Evolutionary conservation across 495 filamentous ascomycete genomes (phyloP), one percentile per base, ranked within the genome.

Genomic region (Aspergillus baeticus): DNA sequence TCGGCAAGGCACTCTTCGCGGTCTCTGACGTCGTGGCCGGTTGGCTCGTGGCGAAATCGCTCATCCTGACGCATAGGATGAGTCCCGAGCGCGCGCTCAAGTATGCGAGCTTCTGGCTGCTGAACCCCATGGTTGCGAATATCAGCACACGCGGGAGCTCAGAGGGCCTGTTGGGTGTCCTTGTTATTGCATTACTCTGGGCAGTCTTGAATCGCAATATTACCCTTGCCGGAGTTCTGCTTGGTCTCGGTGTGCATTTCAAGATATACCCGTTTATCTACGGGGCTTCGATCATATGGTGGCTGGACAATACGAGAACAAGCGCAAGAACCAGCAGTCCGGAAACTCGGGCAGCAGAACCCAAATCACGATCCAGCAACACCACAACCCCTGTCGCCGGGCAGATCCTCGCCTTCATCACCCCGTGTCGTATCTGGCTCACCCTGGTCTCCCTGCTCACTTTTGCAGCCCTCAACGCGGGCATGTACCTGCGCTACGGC

Each of bases 211-310:
- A 80, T 52, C 69, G 71, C 46, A 73, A 75, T 31, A 74, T 89
- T 31, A 59, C 69, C 11, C 66, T 96, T 2, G 90, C 92, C 0
- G 95, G 91, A 1, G 31, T 86, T 2, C 69, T 98, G 31, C 71
- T 98, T 6, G 94, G 94, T 0, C 71, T 97, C 33, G 81, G 85
- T 1, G 93, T 96, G 23, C 94, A 98, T 69, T 96, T 98, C 69
- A 98, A 98, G 77, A 98, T 98, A 52, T 98, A 98, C 66, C 94
- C 94, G 0, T 96, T 97, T 65, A 90, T 98, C 35, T 98, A 98
- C 71, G 92, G 88, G 1, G 78, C 84, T 0, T 87, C 90, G 0
- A 89, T 98, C 26, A 66, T 97, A 7, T 95, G 89, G 89, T 92
- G 87, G 87, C 84, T 96, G 77, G 89, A 90, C 60, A 69, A 36